Evolutionary conservation across 208 protist species (phyloP).

Genomic region (Histomonas meleagridis): DNA sequence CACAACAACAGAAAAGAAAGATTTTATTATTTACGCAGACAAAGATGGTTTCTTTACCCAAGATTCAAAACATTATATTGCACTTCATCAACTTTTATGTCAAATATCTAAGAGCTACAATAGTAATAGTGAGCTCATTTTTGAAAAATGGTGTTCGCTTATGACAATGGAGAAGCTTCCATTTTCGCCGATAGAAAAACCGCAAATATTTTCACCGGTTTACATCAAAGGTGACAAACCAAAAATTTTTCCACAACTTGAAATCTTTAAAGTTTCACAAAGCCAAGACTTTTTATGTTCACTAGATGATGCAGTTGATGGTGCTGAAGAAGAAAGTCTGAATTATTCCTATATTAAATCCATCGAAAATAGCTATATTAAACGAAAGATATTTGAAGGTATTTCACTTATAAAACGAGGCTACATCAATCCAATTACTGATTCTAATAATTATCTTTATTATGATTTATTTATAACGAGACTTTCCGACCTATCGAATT

Average conservation of each 20-base stretch:
- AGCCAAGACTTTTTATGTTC: no score
- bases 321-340: neutral
- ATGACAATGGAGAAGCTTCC: neutral
- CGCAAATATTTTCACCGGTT: no score
- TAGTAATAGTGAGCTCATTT: neutral
- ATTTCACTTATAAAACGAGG: neutral
- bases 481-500: neutral
- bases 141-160: neutral
- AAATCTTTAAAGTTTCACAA: no score
- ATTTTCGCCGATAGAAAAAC: no score
- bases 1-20: neutral
- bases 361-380: neutral
- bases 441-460: neutral
- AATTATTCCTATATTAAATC: neutral
- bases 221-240: no score
- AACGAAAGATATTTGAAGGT: neutral
- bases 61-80: no score
- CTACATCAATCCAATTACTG: neutral
- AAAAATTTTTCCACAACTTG: no score
- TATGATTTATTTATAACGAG: neutral
- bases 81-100: neutral
- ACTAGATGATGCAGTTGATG: constrained; percentile 1
- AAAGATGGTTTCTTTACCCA: neutral
- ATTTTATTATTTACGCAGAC: neutral
- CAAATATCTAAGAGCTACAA: neutral